A percentile compares a stretch with the other conserved stretches of the same genome.
These are phyloP conservation scores for Zygoascus biomembranicola DNA, from an alignment of 805 yeast species.

Conservation along the genomic window DNA sequence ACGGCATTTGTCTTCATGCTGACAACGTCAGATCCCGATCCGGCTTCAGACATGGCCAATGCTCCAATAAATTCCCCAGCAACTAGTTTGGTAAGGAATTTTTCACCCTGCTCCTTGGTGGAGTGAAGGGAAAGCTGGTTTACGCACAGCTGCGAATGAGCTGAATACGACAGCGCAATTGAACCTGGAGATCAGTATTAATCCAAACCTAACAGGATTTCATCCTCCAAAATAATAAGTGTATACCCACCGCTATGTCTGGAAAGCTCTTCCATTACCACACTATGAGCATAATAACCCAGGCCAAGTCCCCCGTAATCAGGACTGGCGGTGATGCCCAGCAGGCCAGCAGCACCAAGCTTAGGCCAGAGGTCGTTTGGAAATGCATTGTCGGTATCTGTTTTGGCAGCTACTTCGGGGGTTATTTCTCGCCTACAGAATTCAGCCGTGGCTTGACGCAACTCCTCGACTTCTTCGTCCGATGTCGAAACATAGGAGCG, in stretches of 20 bases:
- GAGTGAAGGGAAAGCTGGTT: constrained; percentile 26
- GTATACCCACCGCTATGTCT: constrained; percentile 16
- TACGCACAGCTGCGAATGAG: constrained; percentile 28
- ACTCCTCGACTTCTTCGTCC: constrained; percentile 18
- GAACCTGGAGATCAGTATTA: constrained; percentile 15
- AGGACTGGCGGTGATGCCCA: constrained; percentile 26
- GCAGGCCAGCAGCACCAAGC: constrained; percentile 27
- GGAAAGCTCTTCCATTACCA: constrained; percentile 27
- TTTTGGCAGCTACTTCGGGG: constrained; percentile 22
- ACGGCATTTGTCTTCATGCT: constrained; percentile 26
- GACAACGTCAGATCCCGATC: constrained; percentile 28
- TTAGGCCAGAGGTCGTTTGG: constrained; percentile 28
- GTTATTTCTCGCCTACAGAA: constrained; percentile 25
- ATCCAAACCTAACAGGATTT: neutral
- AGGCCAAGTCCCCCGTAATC: constrained; percentile 26
- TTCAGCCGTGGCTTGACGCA: constrained; percentile 24
- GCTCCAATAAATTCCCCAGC: constrained; percentile 26
- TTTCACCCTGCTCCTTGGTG: constrained; percentile 21
- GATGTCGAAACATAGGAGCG: neutral
- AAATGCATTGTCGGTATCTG: constrained; percentile 23
- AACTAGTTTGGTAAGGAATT: constrained; percentile 24
- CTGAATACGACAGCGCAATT: constrained; percentile 27
- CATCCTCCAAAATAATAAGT: neutral
- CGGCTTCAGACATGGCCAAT: constrained; percentile 28
- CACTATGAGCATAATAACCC: constrained; percentile 27